Percentiles rank a stretch among this genome's conserved stretches.
These are phyloP conservation scores for Torulaspora quercuum DNA, from an alignment of 805 yeast genomes.

Conservation along the genomic window DNA sequence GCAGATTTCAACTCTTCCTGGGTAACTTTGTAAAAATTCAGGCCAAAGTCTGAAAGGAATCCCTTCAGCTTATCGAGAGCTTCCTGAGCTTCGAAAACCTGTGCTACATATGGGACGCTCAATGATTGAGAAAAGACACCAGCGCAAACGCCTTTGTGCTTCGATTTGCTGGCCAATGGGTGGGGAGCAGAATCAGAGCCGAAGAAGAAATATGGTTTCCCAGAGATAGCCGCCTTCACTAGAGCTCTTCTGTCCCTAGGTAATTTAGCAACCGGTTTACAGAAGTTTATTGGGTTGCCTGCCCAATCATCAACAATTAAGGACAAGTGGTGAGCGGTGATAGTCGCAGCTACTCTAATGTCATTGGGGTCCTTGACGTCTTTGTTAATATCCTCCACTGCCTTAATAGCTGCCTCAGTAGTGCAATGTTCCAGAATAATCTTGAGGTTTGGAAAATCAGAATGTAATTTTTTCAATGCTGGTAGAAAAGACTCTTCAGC, in stretches of 20 bases:
- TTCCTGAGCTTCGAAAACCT: constrained; percentile 67
- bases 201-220: constrained; percentile 88
- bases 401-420: constrained; percentile 79
- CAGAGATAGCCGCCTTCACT: constrained; percentile 83
- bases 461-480: constrained; percentile 71
- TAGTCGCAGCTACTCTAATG: constrained; percentile 78
- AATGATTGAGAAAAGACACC: constrained; percentile 92
- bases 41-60: constrained; percentile 76
- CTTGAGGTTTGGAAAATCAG: constrained; percentile 78
- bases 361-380: constrained; percentile 35
- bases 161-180: constrained; percentile 73
- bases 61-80: constrained; percentile 62
- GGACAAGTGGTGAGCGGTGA: constrained; percentile 92
- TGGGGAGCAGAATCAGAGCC: constrained; percentile 99
- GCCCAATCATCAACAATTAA: constrained; percentile 95
- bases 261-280: constrained; percentile 96
- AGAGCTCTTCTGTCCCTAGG: constrained; percentile 81
- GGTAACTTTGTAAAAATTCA: constrained; percentile 61
- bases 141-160: constrained; percentile 86
- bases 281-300: constrained; percentile 89
- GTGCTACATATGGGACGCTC: constrained; percentile 80
- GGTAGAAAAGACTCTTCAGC: constrained; percentile 94
- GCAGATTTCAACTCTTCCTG: constrained; percentile 43
- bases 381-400: constrained; percentile 62
- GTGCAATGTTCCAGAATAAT: constrained; percentile 95